These are phyloP conservation scores for Rhizophagus clarus DNA, from an alignment of 192 early-diverging fungal genomes.

Conservation along the genomic window DNA sequence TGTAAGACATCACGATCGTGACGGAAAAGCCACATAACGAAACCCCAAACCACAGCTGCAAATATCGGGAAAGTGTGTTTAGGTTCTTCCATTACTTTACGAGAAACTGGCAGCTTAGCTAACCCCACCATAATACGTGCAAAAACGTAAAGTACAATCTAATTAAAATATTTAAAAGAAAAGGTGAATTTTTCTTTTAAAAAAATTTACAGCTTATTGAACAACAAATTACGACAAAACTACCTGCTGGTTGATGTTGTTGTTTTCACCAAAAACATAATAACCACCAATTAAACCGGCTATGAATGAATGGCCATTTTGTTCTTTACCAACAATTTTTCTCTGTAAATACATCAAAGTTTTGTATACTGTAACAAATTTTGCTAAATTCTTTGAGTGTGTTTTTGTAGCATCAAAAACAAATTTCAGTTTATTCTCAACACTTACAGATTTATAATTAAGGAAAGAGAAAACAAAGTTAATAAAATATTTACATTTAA, in stretches of 20 bases:
- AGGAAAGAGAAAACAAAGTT: not conserved
- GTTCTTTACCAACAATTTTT: conserved; percentile 69
- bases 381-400: conserved; percentile 86
- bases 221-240: not conserved
- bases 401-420: conserved; percentile 87
- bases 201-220: not conserved
- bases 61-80: conserved; percentile 85
- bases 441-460: conserved; percentile 44
- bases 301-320: conserved; percentile 78
- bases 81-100: conserved; percentile 70
- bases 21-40: conserved; percentile 94
- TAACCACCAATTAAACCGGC: conserved; percentile 92
- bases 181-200: not conserved
- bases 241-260: conserved; percentile 95
- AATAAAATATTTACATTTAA: not conserved
- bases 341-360: conserved; percentile 79
- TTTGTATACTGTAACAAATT: conserved; percentile 96
- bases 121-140: conserved; percentile 88
- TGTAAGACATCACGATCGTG: conserved; percentile 87
- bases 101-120: conserved; percentile 79
- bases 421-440: conserved; percentile 72
- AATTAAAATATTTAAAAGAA: not conserved
- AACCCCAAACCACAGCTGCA: conserved; percentile 92
- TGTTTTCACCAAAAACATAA: conserved; percentile 93
- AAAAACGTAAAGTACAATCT: conserved; percentile 92